A percentile compares a stretch with the other conserved stretches of the same genome.
These are phyloP conservation scores for Brachypodium distachyon DNA, from an alignment of 202 grass and related monocot genomes.

Conservation along the genomic window DNA sequence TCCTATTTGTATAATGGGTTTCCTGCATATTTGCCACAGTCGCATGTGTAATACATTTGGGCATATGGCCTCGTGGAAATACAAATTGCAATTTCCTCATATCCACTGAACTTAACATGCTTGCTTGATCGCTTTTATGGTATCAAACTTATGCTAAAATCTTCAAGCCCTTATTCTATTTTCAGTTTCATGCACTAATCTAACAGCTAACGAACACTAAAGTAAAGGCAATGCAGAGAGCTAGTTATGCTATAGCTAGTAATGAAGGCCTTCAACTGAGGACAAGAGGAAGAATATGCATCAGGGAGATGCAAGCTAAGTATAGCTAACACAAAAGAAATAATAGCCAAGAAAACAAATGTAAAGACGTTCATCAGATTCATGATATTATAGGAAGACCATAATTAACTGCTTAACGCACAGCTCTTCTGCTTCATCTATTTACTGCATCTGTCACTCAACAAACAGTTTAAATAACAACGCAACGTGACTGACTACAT, in stretches of 20 bases:
- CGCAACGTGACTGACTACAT: background rate
- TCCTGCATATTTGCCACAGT: no score
- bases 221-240: background rate
- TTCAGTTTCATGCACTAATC: background rate
- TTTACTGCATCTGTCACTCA: background rate
- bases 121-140: no score
- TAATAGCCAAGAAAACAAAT: background rate
- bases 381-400: no score
- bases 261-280: background rate
- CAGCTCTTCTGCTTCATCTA: background rate
- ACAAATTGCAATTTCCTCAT: no score
- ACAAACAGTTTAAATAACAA: background rate
- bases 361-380: no score
- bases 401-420: no score
- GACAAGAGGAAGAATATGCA: background rate
- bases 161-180: background rate
- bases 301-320: background rate
- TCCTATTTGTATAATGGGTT: no score
- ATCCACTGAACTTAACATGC: no score
- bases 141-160: background rate
- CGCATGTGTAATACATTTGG: no score
- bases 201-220: background rate
- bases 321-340: background rate
- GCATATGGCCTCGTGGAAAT: no score
- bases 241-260: background rate